Base-by-base conservation (phyloP, 768 basidiomycete genomes). In the Collybia nuda region DNA sequence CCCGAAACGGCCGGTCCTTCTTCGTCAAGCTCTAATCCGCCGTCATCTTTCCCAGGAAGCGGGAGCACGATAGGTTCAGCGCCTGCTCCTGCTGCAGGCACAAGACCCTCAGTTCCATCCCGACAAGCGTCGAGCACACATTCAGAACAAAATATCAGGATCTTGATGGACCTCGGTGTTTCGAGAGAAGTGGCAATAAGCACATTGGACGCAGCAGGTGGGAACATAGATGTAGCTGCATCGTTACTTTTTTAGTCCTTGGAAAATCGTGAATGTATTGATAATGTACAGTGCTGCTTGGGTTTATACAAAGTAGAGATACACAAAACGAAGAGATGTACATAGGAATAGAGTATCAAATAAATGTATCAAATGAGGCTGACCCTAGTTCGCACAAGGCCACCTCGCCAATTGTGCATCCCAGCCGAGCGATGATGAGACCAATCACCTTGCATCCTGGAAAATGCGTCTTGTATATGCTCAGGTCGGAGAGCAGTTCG, bases 381-480 rank as follows among this genome's bases (percentile, higher is more conserved):
- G 67, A 93, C 82, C 50, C 81, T 79, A 17, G 90, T 89, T 64
- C 92, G 78, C 26, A 88, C 75, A 32, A 95, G 73, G 0, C 93
- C 93, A 4, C 91, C 91, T 45, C 91, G 77, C 87, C 90, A 96
- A 64, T 95, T 92, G 53, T 84, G 76, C 83, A 94, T 89, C 0
- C 93, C 93, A 2, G 90, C 90, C 19, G 86, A 86, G 44, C 93
- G 84, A 36, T 78, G 76, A 59, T 91, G 88, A 2, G 85, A 76
- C 84, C 90, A 90, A 54, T 93, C 86, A 5, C 84, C 77, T 66
- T 95, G 93, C 87, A 96, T 94, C 52, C 91, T 74, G 2, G 90
- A 74, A 63, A 94, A 96, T 0, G 93, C 94, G 65, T 94, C 92
- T 56, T 92, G 87, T 8, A 96, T 92, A 61, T 96, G 93, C 50